Base-by-base conservation (phyloP, 2,329 filamentous ascomycete species). In the Colletotrichum spinosum region DNA sequence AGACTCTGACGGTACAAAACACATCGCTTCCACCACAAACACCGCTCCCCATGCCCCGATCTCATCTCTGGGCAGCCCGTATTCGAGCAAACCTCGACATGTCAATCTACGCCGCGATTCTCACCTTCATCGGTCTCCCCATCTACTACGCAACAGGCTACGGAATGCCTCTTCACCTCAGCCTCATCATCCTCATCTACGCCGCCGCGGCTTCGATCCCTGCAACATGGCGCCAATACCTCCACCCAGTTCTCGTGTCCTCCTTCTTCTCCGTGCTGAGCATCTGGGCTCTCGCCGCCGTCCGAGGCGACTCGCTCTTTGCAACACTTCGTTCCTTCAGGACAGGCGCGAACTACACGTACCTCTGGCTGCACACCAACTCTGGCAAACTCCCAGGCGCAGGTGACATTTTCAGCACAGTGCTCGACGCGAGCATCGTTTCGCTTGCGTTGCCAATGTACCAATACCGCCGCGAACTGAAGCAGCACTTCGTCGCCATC, bases 381-480 rank as follows among this genome's bases (percentile, higher is more conserved):
- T 34, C 71, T 44, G 35, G 60, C 38, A 60, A 76, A 2, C 69
- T 74, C 2, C 85, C 86, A 0, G 87, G 87, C 8, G 86, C 87
- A 0, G 87, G 85, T 17, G 86, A 89, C 68, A 71, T 89, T 25
- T 82, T 89, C 65, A 76, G 79, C 67, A 84, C 81, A 46, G 73
- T 84, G 6, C 80, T 89, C 2, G 86, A 89, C 70, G 86, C 85
- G 7, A 81, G 80, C 67, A 89, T 89, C 68, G 84, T 89, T 0
- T 80, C 85, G 2, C 80, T 89, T 3, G 86, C 86, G 2, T 74
- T 89, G 15, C 86, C 87, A 0, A 89, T 89, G 85, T 88, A 84
- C 72, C 82, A 84, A 60, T 88, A 88, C 74, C 82, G 86, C 3
- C 78, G 81, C 44, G 86, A 89, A 75, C 79, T 89, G 12, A 77